Evolutionary conservation across 2,329 filamentous ascomycete genomes (phyloP).

Genomic region (Trichoderma asperellum): DNA sequence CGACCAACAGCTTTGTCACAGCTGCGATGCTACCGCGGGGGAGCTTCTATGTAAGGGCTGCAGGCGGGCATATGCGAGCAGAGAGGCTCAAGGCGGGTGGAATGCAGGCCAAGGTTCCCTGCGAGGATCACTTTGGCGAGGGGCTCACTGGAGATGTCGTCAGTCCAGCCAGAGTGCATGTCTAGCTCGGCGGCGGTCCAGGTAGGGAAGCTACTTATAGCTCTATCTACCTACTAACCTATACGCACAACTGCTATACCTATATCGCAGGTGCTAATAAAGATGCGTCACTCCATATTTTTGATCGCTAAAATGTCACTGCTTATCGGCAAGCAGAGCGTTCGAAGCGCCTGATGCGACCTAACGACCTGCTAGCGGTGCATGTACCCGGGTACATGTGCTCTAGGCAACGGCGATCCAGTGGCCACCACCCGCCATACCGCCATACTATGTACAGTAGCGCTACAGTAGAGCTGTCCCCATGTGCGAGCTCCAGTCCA

Average conservation of each 20-base stretch:
- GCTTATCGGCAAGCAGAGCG: not conserved
- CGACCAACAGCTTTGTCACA: conserved; percentile 3
- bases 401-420: not conserved
- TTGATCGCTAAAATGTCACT: conserved; percentile 3
- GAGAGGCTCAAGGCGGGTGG: conserved; percentile 15
- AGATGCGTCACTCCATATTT: not conserved
- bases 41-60: conserved; percentile 6
- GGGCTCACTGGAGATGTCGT: conserved; percentile 28
- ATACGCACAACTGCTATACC: not conserved
- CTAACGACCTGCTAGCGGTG: not conserved
- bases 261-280: not conserved
- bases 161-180: conserved; percentile 25
- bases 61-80: conserved; percentile 26
- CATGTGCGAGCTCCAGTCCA: not conserved
- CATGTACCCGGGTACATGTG: not conserved
- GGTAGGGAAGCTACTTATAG: not conserved
- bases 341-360: conserved; percentile 7
- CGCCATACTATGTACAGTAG: no score
- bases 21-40: conserved; percentile 3
- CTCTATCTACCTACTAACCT: not conserved
- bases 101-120: conserved; percentile 9
- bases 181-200: not conserved
- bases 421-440: not conserved
- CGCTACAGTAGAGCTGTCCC: not conserved
- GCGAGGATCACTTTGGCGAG: conserved; percentile 26